A percentile compares a stretch with the other conserved stretches of the same genome.
Conservation (phyloP, 441 rosid genomes). For the Pelargonium citronellum region DNA sequence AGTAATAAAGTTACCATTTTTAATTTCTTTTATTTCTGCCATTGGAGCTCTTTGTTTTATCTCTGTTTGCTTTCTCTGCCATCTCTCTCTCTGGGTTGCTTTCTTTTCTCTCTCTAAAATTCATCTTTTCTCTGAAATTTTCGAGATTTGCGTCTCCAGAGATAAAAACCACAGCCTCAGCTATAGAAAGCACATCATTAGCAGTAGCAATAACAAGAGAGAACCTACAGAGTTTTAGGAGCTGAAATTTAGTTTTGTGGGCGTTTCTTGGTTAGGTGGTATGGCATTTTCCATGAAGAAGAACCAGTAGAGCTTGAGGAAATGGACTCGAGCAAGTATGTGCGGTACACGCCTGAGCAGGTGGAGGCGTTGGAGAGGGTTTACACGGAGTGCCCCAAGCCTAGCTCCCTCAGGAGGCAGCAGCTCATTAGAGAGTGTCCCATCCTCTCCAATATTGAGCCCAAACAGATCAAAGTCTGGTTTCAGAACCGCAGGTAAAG, state of each 20-base stretch:
- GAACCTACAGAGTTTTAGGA: background rate
- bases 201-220: too few relatives aligned
- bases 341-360: slow-evolving; percentile 95
- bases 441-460: slow-evolving; percentile 82
- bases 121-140: background rate
- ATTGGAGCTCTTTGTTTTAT: background rate
- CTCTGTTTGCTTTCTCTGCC: slow-evolving; percentile 1
- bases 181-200: too few relatives aligned
- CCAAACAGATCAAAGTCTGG: slow-evolving; percentile 99
- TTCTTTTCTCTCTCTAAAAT: slow-evolving; percentile 1
- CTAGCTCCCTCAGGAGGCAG: slow-evolving; percentile 84
- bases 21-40: background rate
- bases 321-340: slow-evolving; percentile 48
- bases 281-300: background rate
- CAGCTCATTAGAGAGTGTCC: slow-evolving; percentile 95
- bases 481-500: slow-evolving; percentile 73
- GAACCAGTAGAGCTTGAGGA: background rate
- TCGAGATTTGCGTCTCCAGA: slow-evolving; percentile 3
- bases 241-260: background rate
- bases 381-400: slow-evolving; percentile 94
- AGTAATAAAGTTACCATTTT: background rate
- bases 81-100: background rate
- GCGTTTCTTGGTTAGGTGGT: background rate
- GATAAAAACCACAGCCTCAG: slow-evolving; percentile 5
- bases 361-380: slow-evolving; percentile 98